A percentile compares a stretch with the other conserved stretches of the same genome.
Conservation (phyloP, 2,329 filamentous ascomycete species). For the Cladophialophora psammophila region DNA sequence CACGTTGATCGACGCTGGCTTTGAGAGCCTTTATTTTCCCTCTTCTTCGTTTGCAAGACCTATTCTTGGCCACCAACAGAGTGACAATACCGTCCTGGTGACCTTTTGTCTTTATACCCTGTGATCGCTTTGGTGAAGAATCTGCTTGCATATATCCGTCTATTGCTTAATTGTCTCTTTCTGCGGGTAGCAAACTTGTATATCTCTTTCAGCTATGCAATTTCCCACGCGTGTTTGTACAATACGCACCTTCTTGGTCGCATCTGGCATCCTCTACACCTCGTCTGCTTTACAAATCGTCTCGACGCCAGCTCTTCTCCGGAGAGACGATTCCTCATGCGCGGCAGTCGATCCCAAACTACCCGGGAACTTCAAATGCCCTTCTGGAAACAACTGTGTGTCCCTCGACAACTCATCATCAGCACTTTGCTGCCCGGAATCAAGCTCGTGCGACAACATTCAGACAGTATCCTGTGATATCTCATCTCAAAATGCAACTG, state of each 20-base stretch:
- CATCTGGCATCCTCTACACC: constrained; percentile 21
- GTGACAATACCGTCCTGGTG: constrained; percentile 26
- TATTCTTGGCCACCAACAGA: constrained; percentile 28
- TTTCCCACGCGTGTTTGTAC: constrained; percentile 13
- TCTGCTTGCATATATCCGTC: constrained; percentile 19
- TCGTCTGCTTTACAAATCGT: constrained; percentile 23
- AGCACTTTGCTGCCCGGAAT: constrained; percentile 57
- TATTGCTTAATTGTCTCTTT: constrained; percentile 26
- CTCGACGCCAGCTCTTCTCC: constrained; percentile 15
- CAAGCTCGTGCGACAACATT: constrained; percentile 51
- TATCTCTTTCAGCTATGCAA: constrained; percentile 22
- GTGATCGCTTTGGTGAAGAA: constrained; percentile 12
- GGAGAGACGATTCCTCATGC: constrained; percentile 36
- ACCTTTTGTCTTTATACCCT: constrained; percentile 30
- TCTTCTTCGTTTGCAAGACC: constrained; percentile 23
- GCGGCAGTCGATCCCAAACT: constrained; percentile 49
- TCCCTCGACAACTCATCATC: constrained; percentile 52
- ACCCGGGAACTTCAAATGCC: constrained; percentile 55
- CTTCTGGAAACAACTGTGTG: constrained; percentile 50
- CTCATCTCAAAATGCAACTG: constrained; percentile 50
- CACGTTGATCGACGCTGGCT: constrained; percentile 8
- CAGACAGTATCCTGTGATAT: constrained; percentile 54
- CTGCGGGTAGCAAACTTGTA: constrained; percentile 13
- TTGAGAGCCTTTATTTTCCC: constrained; percentile 28
- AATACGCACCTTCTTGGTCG: constrained; percentile 19